Evolutionary conservation across 2,329 filamentous ascomycete genomes (phyloP), one percentile per base, ranked within the genome.

Genomic region (Beauveria sp.): DNA sequence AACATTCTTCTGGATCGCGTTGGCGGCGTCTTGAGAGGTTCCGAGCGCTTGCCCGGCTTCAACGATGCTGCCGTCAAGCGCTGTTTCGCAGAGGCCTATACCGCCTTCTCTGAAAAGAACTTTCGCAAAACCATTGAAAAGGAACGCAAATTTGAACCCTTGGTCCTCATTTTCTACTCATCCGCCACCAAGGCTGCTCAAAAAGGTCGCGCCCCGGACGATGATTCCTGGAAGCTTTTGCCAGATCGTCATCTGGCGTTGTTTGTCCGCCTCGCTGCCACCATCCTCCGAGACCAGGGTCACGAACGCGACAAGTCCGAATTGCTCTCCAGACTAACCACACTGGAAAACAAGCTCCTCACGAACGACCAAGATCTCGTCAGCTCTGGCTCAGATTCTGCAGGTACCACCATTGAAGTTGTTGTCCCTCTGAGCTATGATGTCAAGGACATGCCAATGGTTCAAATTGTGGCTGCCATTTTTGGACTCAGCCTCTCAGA

Each of bases 141-240:
- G 76, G 93, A 97, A 73, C 85, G 93, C 65, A 88, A 93, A 70
- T 88, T 96, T 24, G 95, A 99, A 74, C 93, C 96, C 65, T 78
- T 98, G 57, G 86, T 99, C 57, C 81, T 99, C 67, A 97, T 98
- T 65, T 98, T 99, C 79, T 98, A 96, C 76, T 96, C 93, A 1
- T 89, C 91, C 65, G 93, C 95, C 7, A 96, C 91, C 51, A 96
- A 96, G 73, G 93, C 76, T 38, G 76, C 96, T 64, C 83, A 96
- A 69, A 86, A 89, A 73, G 90, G 68, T 67, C 91, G 72, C 84
- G 88, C 84, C 1, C 81, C 86, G 0, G 89, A 89, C 52, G 93
- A 98, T 73, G 91, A 96, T 72, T 84, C 85, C 58, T 97, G 91
- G 90, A 96, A 95, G 76, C 79, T 89, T 62, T 86, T 98, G 75